These are phyloP conservation scores for Acephala macrosclerotiorum DNA, from an alignment of 2,329 filamentous ascomycete genomes.

Conservation along the genomic window DNA sequence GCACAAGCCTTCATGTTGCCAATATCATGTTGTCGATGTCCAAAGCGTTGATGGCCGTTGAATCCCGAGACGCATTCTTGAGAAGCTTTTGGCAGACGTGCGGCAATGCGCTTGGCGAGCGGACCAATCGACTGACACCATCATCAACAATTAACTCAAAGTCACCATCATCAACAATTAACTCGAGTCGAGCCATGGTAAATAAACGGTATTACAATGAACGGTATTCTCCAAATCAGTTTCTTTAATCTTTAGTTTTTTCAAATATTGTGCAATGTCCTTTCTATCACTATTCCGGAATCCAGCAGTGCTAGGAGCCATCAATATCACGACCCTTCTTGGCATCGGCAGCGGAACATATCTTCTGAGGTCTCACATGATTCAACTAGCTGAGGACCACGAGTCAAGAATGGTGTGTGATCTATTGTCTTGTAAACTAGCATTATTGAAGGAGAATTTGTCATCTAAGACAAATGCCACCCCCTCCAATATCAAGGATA, in stretches of 20 bases:
- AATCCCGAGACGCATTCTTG: not conserved
- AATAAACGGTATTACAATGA: not conserved
- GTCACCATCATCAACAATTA: not conserved
- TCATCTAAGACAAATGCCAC: constrained; percentile 3
- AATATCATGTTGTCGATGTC: not conserved
- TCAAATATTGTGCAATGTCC: constrained; percentile 18
- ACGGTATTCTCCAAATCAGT: not conserved
- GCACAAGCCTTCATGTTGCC: not conserved
- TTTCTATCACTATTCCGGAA: constrained; percentile 32
- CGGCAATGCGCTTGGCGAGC: not conserved
- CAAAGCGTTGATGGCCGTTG: not conserved
- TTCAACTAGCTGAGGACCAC: constrained; percentile 36
- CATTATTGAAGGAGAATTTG: constrained; percentile 8
- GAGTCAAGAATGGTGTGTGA: constrained; percentile 34
- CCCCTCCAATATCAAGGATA: constrained; percentile 3
- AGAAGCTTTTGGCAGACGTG: not conserved
- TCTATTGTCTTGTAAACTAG: not conserved
- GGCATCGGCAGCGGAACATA: constrained; percentile 31
- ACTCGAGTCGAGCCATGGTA: not conserved
- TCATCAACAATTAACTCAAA: not conserved
- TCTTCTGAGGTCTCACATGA: constrained; percentile 33
- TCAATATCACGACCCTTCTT: constrained; percentile 30
- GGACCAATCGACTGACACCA: constrained; percentile 3
- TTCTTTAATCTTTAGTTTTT: not conserved
- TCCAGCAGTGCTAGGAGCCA: constrained; percentile 19